Base-by-base conservation (phyloP, 495 filamentous ascomycete species). In the Staphylotrichum tortipilum region DNA sequence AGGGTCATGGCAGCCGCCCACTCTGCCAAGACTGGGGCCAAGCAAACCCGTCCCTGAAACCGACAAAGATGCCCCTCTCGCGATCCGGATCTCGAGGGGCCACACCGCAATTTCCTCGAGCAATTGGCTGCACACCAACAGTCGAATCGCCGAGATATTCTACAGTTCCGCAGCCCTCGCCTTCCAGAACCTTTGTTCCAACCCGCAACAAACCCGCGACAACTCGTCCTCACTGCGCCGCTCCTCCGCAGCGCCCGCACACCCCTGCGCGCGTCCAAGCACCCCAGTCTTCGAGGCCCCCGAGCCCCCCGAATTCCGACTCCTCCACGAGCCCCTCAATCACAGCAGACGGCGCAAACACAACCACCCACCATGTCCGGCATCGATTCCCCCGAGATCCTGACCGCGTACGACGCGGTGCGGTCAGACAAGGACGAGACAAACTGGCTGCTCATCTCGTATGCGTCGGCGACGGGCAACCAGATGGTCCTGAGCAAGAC, bases 381-480 rank as follows among this genome's bases (percentile, higher is more conserved):
- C 50, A 44, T 60, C 58, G 66, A 73, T 59, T 47, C 66, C 54
- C 70, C 69, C 61, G 70, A 74, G 12, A 67, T 76, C 58, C 58
- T 64, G 31, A 62, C 67, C 18, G 73, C 73, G 31, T 75, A 75
- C 68, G 69, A 74, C 19, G 66, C 67, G 9, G 70, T 76, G 21
- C 75, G 78, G 26, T 76, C 73, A 39, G 77, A 81, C 69, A 77
- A 76, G 51, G 69, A 76, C 42, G 62, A 65, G 15, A 73, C 67
- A 30, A 81, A 78, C 60, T 81, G 76, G 76, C 66, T 81, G 15
- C 66, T 81, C 17, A 68, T 81, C 50, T 74, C 71, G 47, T 76
- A 80, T 58, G 68, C 70, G n/a, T 56, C 63, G 0, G 53, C 70
- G 2, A 64, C 64, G 12, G 69, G 71, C 36, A 70, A 75, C 64